phyloP scores from a whole-genome alignment of 1,284 basidiomycete species.

The Moniliophthora roreri region DNA sequence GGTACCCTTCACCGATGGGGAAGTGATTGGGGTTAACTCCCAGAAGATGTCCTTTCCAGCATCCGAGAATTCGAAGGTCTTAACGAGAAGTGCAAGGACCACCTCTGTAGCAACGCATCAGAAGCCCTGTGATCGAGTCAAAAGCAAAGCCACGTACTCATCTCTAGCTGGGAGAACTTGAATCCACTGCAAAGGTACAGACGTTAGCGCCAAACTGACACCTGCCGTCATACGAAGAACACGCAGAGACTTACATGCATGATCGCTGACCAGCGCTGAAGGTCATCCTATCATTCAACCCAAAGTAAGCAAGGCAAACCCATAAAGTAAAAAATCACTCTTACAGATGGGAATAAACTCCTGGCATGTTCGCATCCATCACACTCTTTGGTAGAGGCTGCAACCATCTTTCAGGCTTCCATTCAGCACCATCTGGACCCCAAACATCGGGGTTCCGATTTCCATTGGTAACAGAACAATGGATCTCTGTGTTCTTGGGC shows the following conservation, averaged over 20 bases:
- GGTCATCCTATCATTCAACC: not conserved
- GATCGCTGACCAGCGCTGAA: slow-evolving; percentile 3
- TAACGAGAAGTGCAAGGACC: not conserved
- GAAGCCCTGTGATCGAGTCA: not conserved
- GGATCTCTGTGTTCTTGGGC: not conserved
- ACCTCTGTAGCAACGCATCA: not conserved
- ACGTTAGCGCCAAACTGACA: not conserved
- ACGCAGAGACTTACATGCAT: not conserved
- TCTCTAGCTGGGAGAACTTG: slow-evolving; percentile 4
- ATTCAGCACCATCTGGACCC: not conserved
- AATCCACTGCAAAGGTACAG: not conserved
- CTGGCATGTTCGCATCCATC: not conserved
- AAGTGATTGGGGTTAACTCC: not conserved
- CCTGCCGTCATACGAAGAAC: not conserved
- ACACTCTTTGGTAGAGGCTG: not conserved
- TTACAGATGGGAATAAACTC: slow-evolving; percentile 2
- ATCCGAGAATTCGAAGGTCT: not conserved
- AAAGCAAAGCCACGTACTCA: not conserved
- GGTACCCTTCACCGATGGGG: not conserved
- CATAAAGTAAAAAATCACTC: too few species aligned
- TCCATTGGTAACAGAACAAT: not conserved
- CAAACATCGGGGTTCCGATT: not conserved
- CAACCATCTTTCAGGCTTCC: slow-evolving; percentile 3
- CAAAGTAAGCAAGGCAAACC: not conserved
- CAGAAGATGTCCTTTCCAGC: not conserved